phyloP scores from a whole-genome alignment of 163 green algal genomes.

The Chloromonas sp. region DNA sequence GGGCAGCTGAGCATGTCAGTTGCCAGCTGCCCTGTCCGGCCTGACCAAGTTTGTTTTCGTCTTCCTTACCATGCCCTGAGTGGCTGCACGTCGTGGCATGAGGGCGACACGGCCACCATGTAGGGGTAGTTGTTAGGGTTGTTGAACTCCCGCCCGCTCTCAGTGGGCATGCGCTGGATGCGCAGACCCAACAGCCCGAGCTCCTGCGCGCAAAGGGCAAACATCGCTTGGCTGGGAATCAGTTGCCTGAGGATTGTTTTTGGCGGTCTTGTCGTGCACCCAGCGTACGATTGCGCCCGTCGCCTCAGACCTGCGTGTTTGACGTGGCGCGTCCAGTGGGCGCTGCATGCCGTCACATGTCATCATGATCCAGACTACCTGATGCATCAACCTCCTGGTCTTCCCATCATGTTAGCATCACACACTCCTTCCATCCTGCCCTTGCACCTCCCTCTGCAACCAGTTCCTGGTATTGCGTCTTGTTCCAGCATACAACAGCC shows the following conservation, averaged over 20 bases:
- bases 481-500: neutral
- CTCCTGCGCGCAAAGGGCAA: slow-evolving; percentile 34
- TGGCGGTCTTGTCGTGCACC: too few relatives aligned
- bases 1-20: neutral
- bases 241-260: too few relatives aligned
- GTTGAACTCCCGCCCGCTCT: slow-evolving; percentile 68
- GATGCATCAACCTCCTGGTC: too few relatives aligned
- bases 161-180: slow-evolving; percentile 91
- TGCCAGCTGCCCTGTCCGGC: neutral
- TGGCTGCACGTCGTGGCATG: slow-evolving; percentile 89
- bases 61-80: slow-evolving; percentile 53
- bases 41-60: too few relatives aligned
- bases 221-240: too few relatives aligned
- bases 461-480: neutral
- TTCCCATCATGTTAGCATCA: neutral
- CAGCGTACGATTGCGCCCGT: too few relatives aligned
- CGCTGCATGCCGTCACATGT: too few relatives aligned
- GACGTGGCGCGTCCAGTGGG: too few relatives aligned
- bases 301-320: too few relatives aligned
- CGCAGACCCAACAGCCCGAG: slow-evolving; percentile 78
- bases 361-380: too few relatives aligned
- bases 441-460: neutral
- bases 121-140: slow-evolving; percentile 82
- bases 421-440: neutral
- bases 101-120: slow-evolving; percentile 77